Percentiles rank a stretch among this genome's conserved stretches.
Conservation (phyloP, 2,329 filamentous ascomycete species). For the Phyllosticta capitalensis region DNA sequence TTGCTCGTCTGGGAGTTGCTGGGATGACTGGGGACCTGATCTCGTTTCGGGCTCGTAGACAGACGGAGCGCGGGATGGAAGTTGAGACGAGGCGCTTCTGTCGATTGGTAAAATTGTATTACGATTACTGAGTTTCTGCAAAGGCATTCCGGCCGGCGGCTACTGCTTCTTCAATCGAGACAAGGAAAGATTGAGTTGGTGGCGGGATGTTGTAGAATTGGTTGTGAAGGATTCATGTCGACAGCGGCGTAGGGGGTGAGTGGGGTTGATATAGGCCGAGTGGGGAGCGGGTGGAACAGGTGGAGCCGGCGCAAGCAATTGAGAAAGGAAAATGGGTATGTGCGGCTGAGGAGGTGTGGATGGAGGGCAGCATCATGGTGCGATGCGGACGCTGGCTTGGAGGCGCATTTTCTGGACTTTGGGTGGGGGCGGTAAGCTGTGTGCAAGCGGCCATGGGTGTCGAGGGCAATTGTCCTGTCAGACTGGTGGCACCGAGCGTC, state of each 20-base stretch:
- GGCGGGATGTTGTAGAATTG: not conserved
- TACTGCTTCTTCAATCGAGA: conserved; percentile 5
- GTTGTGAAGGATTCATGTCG: not conserved
- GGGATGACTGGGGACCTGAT: conserved; percentile 14
- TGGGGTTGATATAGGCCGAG: conserved; percentile 4
- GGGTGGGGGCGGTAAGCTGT: conserved; percentile 11
- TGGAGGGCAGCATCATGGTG: conserved; percentile 10
- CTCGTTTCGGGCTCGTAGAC: conserved; percentile 16
- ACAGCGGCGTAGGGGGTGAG: not conserved
- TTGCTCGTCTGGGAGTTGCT: conserved; percentile 1
- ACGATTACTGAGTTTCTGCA: not conserved
- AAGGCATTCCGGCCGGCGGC: conserved; percentile 1
- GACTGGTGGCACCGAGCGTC: not conserved
- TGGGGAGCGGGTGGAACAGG: not conserved
- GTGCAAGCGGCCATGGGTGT: not conserved
- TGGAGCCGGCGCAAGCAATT: not conserved
- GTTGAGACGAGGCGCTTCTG: conserved; percentile 5
- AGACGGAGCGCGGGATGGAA: conserved; percentile 27
- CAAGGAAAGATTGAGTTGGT: not conserved
- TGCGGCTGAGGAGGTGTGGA: conserved; percentile 7
- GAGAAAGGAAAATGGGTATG: not conserved
- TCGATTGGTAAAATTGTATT: conserved; percentile 4
- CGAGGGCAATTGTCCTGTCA: not conserved
- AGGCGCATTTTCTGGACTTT: conserved; percentile 9
- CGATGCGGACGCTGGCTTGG: conserved; percentile 9